Conservation (phyloP, 2,329 filamentous ascomycete genomes). For the Cryphonectria carpinicola region DNA sequence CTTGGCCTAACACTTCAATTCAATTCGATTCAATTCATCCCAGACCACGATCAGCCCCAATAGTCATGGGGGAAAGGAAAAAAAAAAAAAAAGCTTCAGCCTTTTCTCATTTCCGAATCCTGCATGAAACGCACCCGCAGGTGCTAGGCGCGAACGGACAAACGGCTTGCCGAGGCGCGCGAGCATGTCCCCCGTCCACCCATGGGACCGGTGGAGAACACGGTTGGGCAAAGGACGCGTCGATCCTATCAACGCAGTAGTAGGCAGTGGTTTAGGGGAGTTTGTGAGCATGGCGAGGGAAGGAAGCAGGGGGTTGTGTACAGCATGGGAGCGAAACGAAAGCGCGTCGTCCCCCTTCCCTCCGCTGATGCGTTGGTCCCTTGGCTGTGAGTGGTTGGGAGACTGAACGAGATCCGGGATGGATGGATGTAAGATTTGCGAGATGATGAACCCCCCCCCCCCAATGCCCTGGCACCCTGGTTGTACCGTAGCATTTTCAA, state of each 20-base stretch:
- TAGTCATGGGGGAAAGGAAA: background rate
- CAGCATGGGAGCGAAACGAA: no score
- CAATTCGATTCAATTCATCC: background rate
- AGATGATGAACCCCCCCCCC: background rate
- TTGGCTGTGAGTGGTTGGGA: background rate
- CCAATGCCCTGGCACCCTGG: background rate
- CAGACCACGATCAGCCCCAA: background rate
- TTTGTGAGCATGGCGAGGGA: background rate
- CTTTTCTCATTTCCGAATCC: slow-evolving; percentile 2
- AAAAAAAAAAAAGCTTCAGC: background rate
- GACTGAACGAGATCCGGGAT: background rate
- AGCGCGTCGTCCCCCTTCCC: background rate
- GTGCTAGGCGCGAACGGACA: background rate
- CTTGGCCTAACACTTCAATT: background rate
- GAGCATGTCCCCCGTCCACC: no score
- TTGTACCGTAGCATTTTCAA: background rate
- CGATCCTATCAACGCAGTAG: background rate
- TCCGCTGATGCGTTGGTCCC: background rate
- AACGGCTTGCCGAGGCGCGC: background rate
- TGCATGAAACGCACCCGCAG: background rate
- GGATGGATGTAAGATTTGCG: background rate
- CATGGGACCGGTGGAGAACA: background rate
- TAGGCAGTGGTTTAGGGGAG: background rate
- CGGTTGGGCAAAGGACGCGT: background rate
- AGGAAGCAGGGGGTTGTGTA: no score